Conservation (phyloP, 306 rosid species). For the Casuarina glauca region DNA sequence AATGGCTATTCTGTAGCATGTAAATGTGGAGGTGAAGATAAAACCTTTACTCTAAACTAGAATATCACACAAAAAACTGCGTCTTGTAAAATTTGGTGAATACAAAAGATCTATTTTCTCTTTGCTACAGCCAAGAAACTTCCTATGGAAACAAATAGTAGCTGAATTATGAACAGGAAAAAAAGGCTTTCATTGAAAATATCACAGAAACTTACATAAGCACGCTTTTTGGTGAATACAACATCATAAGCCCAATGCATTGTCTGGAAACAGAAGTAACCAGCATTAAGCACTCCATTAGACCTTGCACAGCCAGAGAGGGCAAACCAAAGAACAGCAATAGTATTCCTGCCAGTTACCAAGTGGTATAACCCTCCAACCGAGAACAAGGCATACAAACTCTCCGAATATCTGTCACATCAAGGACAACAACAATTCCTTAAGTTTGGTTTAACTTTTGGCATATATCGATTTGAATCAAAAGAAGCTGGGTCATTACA, state of each 20-base stretch:
- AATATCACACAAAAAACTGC: not conserved
- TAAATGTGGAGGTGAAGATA: not conserved
- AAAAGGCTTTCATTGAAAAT: not conserved
- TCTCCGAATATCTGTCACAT: slow-evolving; percentile 73
- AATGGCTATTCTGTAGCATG: not conserved
- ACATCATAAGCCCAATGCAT: slow-evolving; percentile 71
- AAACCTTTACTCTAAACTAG: not conserved
- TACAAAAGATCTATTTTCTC: not conserved
- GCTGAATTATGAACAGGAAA: not conserved
- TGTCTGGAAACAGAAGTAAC: slow-evolving; percentile 83
- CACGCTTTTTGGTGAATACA: slow-evolving; percentile 40
- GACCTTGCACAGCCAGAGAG: slow-evolving; percentile 82
- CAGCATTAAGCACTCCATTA: slow-evolving; percentile 86
- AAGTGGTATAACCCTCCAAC: slow-evolving; percentile 84
- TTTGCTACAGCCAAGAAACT: not conserved
- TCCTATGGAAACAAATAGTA: not conserved
- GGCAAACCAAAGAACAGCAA: slow-evolving; percentile 61
- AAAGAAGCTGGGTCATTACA: slow-evolving; percentile 42
- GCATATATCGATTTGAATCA: not conserved
- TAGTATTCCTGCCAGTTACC: slow-evolving; percentile 42
- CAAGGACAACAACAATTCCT: slow-evolving; percentile 12
- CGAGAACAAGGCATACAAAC: slow-evolving; percentile 69
- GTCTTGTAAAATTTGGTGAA: not conserved
- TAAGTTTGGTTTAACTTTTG: not conserved
- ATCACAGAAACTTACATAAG: slow-evolving; percentile 45